Conservation (phyloP, 129 eudicot species). For the Calendula officinalis region DNA sequence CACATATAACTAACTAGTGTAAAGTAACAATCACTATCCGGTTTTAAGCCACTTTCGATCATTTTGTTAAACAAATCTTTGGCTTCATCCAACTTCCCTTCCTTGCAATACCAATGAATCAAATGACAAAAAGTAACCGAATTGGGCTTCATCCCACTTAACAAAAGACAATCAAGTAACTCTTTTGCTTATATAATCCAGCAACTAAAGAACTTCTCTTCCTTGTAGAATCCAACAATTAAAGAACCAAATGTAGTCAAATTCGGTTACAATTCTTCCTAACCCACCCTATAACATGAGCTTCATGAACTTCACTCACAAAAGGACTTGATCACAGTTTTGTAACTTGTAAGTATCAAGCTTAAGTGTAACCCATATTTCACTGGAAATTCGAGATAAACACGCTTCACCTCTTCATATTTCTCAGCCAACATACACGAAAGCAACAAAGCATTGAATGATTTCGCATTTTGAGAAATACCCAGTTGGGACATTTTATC, state of each 20-base stretch:
- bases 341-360: conserved; percentile 64
- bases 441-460: conserved; percentile 58
- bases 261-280: conserved; percentile 55
- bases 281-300: conserved; percentile 50
- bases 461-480: conserved; percentile 36
- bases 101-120: conserved; percentile 59
- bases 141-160: conserved; percentile 17
- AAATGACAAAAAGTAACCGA: conserved; percentile 51
- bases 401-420: conserved; percentile 46
- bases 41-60: conserved; percentile 41
- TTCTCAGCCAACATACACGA: conserved; percentile 49
- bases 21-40: conserved; percentile 50
- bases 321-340: conserved; percentile 60
- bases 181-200: too few species aligned
- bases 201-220: conserved; percentile 51
- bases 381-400: conserved; percentile 49
- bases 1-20: conserved; percentile 52
- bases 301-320: conserved; percentile 45
- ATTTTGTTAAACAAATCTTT: conserved; percentile 46
- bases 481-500: conserved; percentile 56
- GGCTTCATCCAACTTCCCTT: conserved; percentile 59
- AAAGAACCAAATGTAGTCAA: conserved; percentile 39
- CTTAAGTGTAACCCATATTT: conserved; percentile 52
- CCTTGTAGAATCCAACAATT: conserved; percentile 71
- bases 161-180: conserved; percentile 27